Conservation (phyloP, 2,329 filamentous ascomycete species). For the Venturia aucupariae region DNA sequence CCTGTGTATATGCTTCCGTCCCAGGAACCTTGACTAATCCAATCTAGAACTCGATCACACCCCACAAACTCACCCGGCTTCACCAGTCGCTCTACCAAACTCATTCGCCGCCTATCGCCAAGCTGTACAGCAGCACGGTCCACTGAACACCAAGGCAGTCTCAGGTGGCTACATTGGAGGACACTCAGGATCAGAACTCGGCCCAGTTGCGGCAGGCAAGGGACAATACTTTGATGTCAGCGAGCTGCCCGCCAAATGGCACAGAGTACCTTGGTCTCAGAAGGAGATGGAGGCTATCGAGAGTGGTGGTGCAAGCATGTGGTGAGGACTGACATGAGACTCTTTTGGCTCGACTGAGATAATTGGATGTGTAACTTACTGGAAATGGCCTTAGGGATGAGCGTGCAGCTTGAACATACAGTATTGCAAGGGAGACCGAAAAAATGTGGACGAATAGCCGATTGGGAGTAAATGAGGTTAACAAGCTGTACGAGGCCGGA, state of each 20-base stretch:
- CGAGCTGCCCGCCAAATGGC: constrained; percentile 79
- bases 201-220: constrained; percentile 58
- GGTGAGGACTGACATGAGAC: neutral
- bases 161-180: constrained; percentile 42
- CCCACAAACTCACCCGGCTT: constrained; percentile 63
- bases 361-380: neutral
- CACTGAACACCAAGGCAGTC: constrained; percentile 42
- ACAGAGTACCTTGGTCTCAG: constrained; percentile 60
- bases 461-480: neutral
- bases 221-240: constrained; percentile 82
- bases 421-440: neutral
- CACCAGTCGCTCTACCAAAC: constrained; percentile 53
- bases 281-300: constrained; percentile 94
- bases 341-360: neutral
- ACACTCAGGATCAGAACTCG: constrained; percentile 58
- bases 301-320: constrained; percentile 64
- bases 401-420: neutral
- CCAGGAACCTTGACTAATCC: neutral
- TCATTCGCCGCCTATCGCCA: constrained; percentile 70
- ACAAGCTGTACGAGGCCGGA: neutral
- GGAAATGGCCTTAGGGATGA: neutral
- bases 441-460: neutral
- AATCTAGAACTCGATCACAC: constrained; percentile 61
- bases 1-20: neutral
- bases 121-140: constrained; percentile 69